phyloP scores from a whole-genome alignment of 2,329 filamentous ascomycete species.

The Niveomyces coronatus region DNA sequence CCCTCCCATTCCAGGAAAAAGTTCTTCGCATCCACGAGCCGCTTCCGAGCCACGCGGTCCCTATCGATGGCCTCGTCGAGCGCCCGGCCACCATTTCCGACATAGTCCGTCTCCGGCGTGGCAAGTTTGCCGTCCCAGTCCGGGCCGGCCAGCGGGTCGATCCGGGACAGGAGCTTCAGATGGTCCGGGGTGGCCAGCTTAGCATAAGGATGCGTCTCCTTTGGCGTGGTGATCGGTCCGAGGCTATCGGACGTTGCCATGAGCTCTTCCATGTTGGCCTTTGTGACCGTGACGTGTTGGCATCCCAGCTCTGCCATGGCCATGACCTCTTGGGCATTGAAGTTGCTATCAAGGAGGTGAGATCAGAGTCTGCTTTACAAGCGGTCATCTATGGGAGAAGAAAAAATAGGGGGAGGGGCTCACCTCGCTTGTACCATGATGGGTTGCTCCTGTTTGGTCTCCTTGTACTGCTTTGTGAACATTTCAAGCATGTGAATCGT shows the following conservation, averaged over 20 bases:
- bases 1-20: no score
- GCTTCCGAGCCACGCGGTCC: no score
- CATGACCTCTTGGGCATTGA: conserved; percentile 34
- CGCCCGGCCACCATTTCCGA: conserved; percentile 31
- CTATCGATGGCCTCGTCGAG: conserved; percentile 33
- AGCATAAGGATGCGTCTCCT: no score
- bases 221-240: conserved; percentile 25
- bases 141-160: conserved; percentile 29
- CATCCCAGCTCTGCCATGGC: conserved; percentile 36
- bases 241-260: conserved; percentile 27
- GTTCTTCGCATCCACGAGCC: no score
- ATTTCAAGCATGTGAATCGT: conserved; percentile 38
- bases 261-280: conserved; percentile 28
- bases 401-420: no score
- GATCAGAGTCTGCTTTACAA: no score
- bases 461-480: conserved; percentile 33
- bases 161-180: conserved; percentile 23
- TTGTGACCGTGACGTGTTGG: conserved; percentile 34
- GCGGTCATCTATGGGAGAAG: no score
- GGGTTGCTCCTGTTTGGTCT: conserved; percentile 38
- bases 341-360: no score
- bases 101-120: conserved; percentile 32
- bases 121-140: conserved; percentile 29
- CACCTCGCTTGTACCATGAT: conserved; percentile 37
- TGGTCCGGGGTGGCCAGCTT: conserved; percentile 25